Conservation (phyloP, 768 basidiomycete genomes). For the Tulasnella sp. region DNA sequence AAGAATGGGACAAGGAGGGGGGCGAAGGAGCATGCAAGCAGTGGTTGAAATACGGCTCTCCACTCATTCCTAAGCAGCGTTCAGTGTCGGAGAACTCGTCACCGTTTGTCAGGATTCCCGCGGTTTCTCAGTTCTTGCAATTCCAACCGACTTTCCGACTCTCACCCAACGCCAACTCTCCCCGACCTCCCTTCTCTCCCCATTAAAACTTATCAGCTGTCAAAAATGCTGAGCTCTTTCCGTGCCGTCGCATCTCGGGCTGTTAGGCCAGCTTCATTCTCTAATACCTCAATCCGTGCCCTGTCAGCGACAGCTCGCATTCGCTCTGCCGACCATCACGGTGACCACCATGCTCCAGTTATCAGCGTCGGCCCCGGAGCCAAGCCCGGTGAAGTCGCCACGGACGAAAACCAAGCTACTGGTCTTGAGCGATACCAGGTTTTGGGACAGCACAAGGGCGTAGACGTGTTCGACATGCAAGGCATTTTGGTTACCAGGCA, state of each 20-base stretch:
- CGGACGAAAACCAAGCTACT: conserved; percentile 84
- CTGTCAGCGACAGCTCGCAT: conserved; percentile 10
- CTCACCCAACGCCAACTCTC: neutral
- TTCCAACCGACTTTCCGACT: neutral
- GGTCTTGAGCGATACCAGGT: conserved; percentile 95
- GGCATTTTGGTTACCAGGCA: conserved; percentile 77
- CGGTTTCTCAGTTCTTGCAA: conserved; percentile 10
- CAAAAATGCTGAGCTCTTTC: conserved; percentile 17
- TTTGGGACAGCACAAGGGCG: conserved; percentile 77
- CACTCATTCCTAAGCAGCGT: neutral
- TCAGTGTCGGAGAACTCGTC: neutral
- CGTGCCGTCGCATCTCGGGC: conserved; percentile 12
- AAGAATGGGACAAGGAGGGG: neutral
- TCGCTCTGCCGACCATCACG: neutral
- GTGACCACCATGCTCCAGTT: conserved; percentile 37
- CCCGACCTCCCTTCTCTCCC: neutral
- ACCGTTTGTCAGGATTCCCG: neutral
- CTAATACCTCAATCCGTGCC: conserved; percentile 6
- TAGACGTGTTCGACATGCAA: conserved; percentile 81
- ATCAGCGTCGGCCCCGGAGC: conserved; percentile 63
- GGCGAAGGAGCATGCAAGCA: neutral
- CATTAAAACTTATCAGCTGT: neutral
- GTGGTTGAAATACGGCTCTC: neutral
- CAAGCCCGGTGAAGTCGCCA: conserved; percentile 62
- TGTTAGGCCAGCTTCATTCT: neutral